Evolutionary conservation across 768 basidiomycete genomes (phyloP).

Genomic region (Pleurotus salmoneostramineus): DNA sequence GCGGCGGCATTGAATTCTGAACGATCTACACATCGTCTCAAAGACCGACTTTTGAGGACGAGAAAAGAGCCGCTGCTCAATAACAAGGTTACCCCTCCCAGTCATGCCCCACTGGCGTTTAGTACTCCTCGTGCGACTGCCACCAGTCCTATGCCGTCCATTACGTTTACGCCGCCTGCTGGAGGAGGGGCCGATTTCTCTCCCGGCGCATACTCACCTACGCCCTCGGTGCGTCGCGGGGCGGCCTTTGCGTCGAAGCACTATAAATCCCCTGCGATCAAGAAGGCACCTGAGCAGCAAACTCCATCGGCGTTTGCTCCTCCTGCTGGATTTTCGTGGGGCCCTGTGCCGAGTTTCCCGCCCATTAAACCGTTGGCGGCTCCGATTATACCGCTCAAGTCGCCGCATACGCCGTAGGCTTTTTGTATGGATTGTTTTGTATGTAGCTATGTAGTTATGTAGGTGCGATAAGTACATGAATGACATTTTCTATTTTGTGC

Average conservation of each 20-base stretch:
- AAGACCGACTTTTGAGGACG: constrained; percentile 56
- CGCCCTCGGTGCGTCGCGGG: constrained; percentile 27
- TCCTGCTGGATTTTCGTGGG: constrained; percentile 51
- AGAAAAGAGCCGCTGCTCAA: constrained; percentile 69
- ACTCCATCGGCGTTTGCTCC: constrained; percentile 11
- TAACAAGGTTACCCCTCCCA: constrained; percentile 37
- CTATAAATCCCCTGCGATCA: constrained; percentile 30
- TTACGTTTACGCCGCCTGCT: constrained; percentile 21
- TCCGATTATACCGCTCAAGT: constrained; percentile 14
- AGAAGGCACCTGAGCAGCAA: constrained; percentile 22
- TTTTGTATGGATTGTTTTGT: constrained; percentile 1
- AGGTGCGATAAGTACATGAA: too few relatives aligned
- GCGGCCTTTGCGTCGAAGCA: constrained; percentile 18
- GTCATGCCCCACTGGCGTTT: constrained; percentile 31
- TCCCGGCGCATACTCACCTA: constrained; percentile 10
- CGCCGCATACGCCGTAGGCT: not conserved
- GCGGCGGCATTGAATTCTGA: constrained; percentile 83
- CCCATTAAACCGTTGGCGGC: constrained; percentile 21
- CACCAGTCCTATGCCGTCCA: constrained; percentile 18
- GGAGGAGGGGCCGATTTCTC: constrained; percentile 22
- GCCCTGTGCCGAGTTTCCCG: constrained; percentile 49
- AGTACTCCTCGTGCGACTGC: constrained; percentile 29
- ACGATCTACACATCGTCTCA: constrained; percentile 65
- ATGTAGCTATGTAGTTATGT: not conserved
- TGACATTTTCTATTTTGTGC: too few relatives aligned